phyloP scores from a whole-genome alignment of 2,329 filamentous ascomycete species.

The Colletotrichum lupini region DNA sequence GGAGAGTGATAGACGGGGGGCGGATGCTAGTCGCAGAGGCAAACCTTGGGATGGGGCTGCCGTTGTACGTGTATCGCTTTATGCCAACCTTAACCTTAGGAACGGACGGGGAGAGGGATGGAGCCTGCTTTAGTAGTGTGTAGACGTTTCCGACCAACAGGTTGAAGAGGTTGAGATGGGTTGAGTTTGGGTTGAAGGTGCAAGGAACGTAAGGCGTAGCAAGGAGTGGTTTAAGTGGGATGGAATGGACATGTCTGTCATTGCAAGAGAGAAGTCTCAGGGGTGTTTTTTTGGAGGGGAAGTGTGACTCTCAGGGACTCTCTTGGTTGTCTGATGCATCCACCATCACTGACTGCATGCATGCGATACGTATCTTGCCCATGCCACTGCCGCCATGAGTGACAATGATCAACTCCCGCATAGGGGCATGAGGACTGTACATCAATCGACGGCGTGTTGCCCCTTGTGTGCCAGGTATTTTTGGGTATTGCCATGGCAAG shows the following conservation, averaged over 20 bases:
- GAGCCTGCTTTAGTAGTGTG: constrained; percentile 22
- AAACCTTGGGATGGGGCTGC: constrained; percentile 18
- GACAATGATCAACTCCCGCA: not conserved
- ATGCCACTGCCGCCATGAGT: not conserved
- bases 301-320: not conserved
- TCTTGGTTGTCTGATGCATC: not conserved
- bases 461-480: constrained; percentile 31
- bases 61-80: constrained; percentile 23
- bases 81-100: constrained; percentile 30
- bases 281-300: not conserved
- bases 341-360: not conserved
- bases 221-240: constrained; percentile 24
- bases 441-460: constrained; percentile 24
- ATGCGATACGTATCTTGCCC: not conserved
- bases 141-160: constrained; percentile 21
- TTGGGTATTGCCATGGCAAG: constrained; percentile 20
- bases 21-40: not conserved
- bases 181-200: constrained; percentile 22
- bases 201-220: constrained; percentile 29
- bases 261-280: not conserved
- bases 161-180: constrained; percentile 19
- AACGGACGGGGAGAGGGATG: not conserved
- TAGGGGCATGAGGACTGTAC: constrained; percentile 15
- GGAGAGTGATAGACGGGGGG: not conserved
- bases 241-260: constrained; percentile 15